phyloP scores from a whole-genome alignment of 306 rosid genomes.

The Quercus gilva region DNA sequence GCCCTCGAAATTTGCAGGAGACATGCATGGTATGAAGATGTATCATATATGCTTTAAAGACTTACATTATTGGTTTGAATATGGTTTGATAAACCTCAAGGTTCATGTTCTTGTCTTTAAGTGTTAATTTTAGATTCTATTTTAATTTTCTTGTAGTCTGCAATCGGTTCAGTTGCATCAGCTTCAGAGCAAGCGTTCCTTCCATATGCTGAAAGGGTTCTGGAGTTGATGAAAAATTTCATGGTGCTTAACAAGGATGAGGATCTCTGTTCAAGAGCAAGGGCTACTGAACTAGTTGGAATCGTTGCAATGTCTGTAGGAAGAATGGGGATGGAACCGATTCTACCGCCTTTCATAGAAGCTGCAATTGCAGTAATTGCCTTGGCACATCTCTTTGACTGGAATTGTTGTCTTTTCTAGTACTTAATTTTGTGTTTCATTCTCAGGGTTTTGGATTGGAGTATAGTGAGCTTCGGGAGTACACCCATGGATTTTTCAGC shows the following conservation, averaged over 20 bases:
- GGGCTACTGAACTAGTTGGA: slow-evolving; percentile 99
- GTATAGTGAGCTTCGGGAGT: slow-evolving; percentile 95
- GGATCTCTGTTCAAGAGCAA: slow-evolving; percentile 91
- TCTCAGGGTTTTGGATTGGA: slow-evolving; percentile 89
- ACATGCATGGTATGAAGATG: slow-evolving; percentile 86
- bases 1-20: slow-evolving; percentile 85
- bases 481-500: slow-evolving; percentile 97
- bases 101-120: slow-evolving; percentile 14
- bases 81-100: neutral
- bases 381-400: slow-evolving; percentile 19
- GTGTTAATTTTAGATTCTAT: slow-evolving; percentile 14
- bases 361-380: slow-evolving; percentile 88
- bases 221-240: slow-evolving; percentile 92
- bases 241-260: slow-evolving; percentile 89
- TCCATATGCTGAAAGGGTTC: slow-evolving; percentile 94
- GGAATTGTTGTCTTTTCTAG: slow-evolving; percentile 3
- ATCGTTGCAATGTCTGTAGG: slow-evolving; percentile 98
- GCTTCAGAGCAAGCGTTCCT: slow-evolving; percentile 94
- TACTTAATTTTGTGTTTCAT: slow-evolving; percentile 10
- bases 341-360: slow-evolving; percentile 85
- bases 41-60: slow-evolving; percentile 19
- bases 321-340: slow-evolving; percentile 81
- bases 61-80: slow-evolving; percentile 12
- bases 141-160: slow-evolving; percentile 65
- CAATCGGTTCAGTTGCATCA: slow-evolving; percentile 96